phyloP scores from a whole-genome alignment of 805 yeast genomes.

The Suhomyces faveliae region DNA sequence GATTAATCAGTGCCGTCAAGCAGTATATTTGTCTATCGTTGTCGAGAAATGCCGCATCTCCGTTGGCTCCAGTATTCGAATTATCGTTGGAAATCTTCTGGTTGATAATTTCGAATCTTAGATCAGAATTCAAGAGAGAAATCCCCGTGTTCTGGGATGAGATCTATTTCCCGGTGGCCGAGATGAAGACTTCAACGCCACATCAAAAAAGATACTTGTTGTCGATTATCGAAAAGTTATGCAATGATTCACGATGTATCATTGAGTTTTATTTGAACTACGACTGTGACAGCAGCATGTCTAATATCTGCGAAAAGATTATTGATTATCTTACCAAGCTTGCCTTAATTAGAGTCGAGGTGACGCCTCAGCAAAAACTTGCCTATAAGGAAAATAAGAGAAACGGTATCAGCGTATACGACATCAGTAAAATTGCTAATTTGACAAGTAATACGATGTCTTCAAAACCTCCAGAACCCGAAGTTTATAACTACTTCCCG shows the following conservation, averaged over 20 bases:
- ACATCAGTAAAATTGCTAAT: slow-evolving; percentile 70
- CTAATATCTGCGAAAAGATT: slow-evolving; percentile 81
- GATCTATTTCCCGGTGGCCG: slow-evolving; percentile 91
- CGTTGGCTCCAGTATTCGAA: slow-evolving; percentile 88
- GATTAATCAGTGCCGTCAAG: slow-evolving; percentile 75
- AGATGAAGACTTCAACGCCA: slow-evolving; percentile 83
- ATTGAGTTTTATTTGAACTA: slow-evolving; percentile 93
- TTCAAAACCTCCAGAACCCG: slow-evolving; percentile 55
- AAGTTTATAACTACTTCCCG: slow-evolving; percentile 56
- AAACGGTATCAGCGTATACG: slow-evolving; percentile 69
- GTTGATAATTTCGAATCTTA: slow-evolving; percentile 77
- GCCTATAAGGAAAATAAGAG: slow-evolving; percentile 41
- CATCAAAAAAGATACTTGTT: slow-evolving; percentile 91
- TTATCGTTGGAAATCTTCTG: slow-evolving; percentile 90
- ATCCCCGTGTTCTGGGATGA: slow-evolving; percentile 92
- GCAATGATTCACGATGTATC: slow-evolving; percentile 84
- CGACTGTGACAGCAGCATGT: slow-evolving; percentile 82
- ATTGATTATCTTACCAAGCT: slow-evolving; percentile 73
- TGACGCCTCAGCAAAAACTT: slow-evolving; percentile 64
- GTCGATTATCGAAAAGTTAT: slow-evolving; percentile 73
- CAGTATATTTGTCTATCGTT: slow-evolving; percentile 80
- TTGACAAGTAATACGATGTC: slow-evolving; percentile 67
- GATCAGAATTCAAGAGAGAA: slow-evolving; percentile 87
- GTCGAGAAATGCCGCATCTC: slow-evolving; percentile 90
- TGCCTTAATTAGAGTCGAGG: slow-evolving; percentile 69